A percentile compares a stretch with the other conserved stretches of the same genome.
phyloP scores from a whole-genome alignment of 768 basidiomycete genomes.

The Rossbeevera mucosa region DNA sequence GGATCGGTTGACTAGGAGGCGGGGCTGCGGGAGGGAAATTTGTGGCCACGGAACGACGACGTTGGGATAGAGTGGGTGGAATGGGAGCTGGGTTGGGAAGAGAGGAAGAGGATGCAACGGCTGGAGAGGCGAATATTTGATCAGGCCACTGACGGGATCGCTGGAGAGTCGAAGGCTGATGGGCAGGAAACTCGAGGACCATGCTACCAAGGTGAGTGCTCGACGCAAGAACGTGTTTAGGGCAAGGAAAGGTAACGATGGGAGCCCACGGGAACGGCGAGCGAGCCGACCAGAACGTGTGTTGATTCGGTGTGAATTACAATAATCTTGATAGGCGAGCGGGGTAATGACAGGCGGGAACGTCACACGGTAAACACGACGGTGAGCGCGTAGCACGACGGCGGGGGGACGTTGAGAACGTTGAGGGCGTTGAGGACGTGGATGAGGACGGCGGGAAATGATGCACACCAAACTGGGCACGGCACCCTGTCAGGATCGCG shows the following conservation, averaged over 20 bases:
- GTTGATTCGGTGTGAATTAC: conserved; percentile 16
- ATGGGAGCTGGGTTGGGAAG: conserved; percentile 29
- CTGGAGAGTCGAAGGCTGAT: conserved; percentile 26
- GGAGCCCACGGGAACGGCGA: conserved; percentile 3
- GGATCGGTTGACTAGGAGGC: conserved; percentile 72
- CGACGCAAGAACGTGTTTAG: not conserved
- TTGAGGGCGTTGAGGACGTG: conserved; percentile 8
- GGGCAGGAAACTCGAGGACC: conserved; percentile 29
- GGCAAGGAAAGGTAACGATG: not conserved
- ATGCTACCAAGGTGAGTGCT: conserved; percentile 15
- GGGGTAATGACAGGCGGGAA: not conserved
- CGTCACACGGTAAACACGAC: conserved; percentile 8
- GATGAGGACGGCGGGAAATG: conserved; percentile 1
- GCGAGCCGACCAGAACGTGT: conserved; percentile 2
- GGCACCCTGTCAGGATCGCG: conserved; percentile 10
- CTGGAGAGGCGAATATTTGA: conserved; percentile 14
- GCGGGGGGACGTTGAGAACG: conserved; percentile 2
- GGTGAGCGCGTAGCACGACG: conserved; percentile 12
- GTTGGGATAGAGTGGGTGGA: conserved; percentile 33
- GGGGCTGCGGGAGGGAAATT: conserved; percentile 63
- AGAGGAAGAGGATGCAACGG: conserved; percentile 32
- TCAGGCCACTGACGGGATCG: conserved; percentile 35
- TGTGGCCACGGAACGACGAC: conserved; percentile 67
- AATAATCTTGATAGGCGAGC: conserved; percentile 8
- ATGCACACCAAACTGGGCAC: conserved; percentile 4